Conservation (phyloP, 176 grass and related monocot genomes). For the Tillandsia fasciculata region DNA sequence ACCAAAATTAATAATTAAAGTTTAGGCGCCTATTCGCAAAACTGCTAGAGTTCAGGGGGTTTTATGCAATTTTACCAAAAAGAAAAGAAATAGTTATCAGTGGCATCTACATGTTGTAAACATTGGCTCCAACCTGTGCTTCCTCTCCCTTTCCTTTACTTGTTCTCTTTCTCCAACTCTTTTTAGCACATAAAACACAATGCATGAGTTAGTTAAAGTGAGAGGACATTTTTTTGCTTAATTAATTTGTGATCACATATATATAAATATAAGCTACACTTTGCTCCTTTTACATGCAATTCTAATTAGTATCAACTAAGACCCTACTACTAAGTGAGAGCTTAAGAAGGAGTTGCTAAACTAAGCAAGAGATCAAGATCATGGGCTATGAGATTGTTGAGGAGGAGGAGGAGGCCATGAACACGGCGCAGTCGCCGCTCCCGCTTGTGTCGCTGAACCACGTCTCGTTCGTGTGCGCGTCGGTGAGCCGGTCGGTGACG, state of each 20-base stretch:
- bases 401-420: not conserved
- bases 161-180: not conserved
- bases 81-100: not conserved
- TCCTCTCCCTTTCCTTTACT: conserved; percentile 1
- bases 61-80: too few relatives aligned
- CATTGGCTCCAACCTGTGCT: not conserved
- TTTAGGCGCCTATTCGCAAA: too few relatives aligned
- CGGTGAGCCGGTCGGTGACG: conserved; percentile 1
- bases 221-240: not conserved
- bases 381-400: conserved; percentile 5
- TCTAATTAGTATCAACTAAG: not conserved
- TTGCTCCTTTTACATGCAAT: not conserved
- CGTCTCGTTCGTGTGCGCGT: conserved; percentile 5
- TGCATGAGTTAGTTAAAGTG: too few relatives aligned
- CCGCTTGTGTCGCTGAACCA: conserved; percentile 2
- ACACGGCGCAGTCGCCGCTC: not conserved
- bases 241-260: not conserved
- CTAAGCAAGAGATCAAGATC: not conserved
- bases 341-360: not conserved
- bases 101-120: not conserved
- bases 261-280: not conserved
- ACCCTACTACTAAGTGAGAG: not conserved
- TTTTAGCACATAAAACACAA: too few relatives aligned
- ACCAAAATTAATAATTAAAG: too few relatives aligned
- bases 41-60: too few relatives aligned